Evolutionary conservation across 2,329 filamentous ascomycete genomes (phyloP).

Genomic region (Epichloe scottii): DNA sequence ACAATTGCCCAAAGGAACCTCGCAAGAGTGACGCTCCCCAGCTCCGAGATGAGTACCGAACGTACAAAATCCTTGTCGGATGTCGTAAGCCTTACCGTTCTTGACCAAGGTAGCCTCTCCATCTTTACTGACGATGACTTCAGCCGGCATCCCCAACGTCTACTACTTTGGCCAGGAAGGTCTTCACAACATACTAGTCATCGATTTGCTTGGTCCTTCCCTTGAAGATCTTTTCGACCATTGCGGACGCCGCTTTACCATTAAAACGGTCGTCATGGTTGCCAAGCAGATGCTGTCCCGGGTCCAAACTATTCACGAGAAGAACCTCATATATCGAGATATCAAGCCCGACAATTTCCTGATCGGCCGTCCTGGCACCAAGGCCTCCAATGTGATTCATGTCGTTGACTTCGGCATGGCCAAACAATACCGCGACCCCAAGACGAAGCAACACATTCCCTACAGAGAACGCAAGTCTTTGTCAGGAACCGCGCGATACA

Average conservation of each 20-base stretch:
- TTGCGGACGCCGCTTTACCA: constrained; percentile 99
- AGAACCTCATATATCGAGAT: constrained; percentile 98
- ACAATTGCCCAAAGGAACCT: constrained; percentile 55
- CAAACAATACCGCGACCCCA: constrained; percentile 96
- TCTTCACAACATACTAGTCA: constrained; percentile 99
- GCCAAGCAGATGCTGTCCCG: constrained; percentile 98
- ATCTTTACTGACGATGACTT: background rate
- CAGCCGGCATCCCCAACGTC: constrained; percentile 86
- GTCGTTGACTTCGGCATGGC: constrained; percentile 99
- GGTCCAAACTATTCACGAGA: constrained; percentile 99
- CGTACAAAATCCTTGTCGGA: constrained; percentile 97
- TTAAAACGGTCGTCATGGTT: constrained; percentile 94
- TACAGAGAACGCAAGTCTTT: constrained; percentile 95
- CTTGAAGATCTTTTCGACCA: constrained; percentile 99
- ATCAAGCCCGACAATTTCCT: constrained; percentile 99
- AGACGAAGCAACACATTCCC: constrained; percentile 97
- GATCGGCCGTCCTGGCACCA: constrained; percentile 89
- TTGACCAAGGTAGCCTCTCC: background rate
- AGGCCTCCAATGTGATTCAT: constrained; percentile 95
- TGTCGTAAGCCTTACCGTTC: constrained; percentile 60
- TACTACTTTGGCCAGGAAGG: constrained; percentile 99
- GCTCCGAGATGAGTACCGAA: constrained; percentile 94
- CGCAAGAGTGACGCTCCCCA: constrained; percentile 98
- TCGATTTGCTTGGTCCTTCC: constrained; percentile 88
- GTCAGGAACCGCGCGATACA: constrained; percentile 92